Base-by-base conservation (phyloP, 2,329 filamentous ascomycete genomes). In the Davidsoniella virescens region DNA sequence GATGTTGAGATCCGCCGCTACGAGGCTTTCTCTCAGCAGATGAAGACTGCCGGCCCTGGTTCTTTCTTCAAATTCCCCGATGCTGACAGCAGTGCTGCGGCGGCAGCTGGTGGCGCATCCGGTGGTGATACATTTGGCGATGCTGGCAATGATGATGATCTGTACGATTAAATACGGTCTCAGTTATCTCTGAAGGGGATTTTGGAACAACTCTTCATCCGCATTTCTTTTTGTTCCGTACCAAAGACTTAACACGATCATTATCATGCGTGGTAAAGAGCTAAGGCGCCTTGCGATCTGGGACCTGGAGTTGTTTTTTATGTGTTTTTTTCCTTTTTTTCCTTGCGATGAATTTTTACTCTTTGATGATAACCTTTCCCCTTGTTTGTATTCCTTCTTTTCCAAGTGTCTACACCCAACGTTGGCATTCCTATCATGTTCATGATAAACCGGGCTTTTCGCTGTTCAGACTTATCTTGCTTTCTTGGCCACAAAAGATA, bases 1-100 rank as follows among this genome's bases (percentile, higher is more conserved):
- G 92, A 98, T 59, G 90, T 96, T 18, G 92, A 98, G 75, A 94
- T 98, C 61, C 84, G 92, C 62, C 83, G 90, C 54, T 98, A 98
- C 70, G 92, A 98, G 75, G 90, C 92, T 4, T 98, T 98, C 61
- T 85, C 90, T 39, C 90, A 96, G 71, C 90, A 90, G 66, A 93
- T 98, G 87, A 98, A 98, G 84, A 94, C 94, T 65, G 81, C 86
- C 54, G 88, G 87, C 47, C 88, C 88, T 38, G 90, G 88, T 61
- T 87, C 86, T 59, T 95, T 92, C 77, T 98, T 98, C 84, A 88
- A 93, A 68, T 98, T 98, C 80, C 90, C 84, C 29, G 72, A 74
- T 54, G 84, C 76, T 59, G 84, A 78, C 17, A 74, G 83, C 73
- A 78, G 75, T 69, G 33, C 25, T 17, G 52, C 49, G 10, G 49